Conservation (phyloP, 2,329 filamentous ascomycete genomes). For the Cryphonectria parasitica region DNA sequence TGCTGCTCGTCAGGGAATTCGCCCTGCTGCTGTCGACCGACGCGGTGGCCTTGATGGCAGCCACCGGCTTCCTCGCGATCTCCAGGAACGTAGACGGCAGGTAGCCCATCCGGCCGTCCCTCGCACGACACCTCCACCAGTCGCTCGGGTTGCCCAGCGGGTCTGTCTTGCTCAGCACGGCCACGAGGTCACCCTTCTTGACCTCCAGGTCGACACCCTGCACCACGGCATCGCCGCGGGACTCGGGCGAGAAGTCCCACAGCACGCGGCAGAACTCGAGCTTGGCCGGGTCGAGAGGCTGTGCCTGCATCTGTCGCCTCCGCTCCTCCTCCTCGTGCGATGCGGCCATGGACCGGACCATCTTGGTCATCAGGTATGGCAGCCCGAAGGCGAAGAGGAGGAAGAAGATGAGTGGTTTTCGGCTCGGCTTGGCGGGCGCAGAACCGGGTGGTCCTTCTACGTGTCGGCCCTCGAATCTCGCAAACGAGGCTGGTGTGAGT, state of each 20-base stretch:
- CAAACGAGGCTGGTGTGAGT: constrained; percentile 89
- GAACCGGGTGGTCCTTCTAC: constrained; percentile 60
- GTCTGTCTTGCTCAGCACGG: constrained; percentile 89
- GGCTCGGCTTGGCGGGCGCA: constrained; percentile 72
- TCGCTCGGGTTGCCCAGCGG: constrained; percentile 90
- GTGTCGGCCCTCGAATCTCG: constrained; percentile 78
- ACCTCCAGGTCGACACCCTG: constrained; percentile 86
- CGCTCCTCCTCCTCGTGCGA: constrained; percentile 84
- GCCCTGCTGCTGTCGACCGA: constrained; percentile 51
- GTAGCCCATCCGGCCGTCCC: constrained; percentile 90
- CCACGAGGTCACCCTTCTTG: constrained; percentile 93
- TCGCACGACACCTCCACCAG: constrained; percentile 94
- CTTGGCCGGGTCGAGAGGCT: constrained; percentile 80
- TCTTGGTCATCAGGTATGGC: constrained; percentile 95
- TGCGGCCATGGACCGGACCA: constrained; percentile 82
- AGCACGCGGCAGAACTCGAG: constrained; percentile 95
- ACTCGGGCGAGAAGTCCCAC: constrained; percentile 90
- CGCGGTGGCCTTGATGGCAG: constrained; percentile 55
- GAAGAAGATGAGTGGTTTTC: constrained; percentile 97
- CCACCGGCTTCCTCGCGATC: constrained; percentile 62
- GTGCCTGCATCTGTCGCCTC: constrained; percentile 55
- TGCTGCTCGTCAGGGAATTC: constrained; percentile 55
- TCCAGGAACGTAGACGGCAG: constrained; percentile 90
- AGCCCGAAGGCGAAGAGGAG: constrained; percentile 91
- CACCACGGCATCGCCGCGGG: constrained; percentile 56